Conservation (phyloP, 805 yeast species). For the Yarrowia sp. region DNA sequence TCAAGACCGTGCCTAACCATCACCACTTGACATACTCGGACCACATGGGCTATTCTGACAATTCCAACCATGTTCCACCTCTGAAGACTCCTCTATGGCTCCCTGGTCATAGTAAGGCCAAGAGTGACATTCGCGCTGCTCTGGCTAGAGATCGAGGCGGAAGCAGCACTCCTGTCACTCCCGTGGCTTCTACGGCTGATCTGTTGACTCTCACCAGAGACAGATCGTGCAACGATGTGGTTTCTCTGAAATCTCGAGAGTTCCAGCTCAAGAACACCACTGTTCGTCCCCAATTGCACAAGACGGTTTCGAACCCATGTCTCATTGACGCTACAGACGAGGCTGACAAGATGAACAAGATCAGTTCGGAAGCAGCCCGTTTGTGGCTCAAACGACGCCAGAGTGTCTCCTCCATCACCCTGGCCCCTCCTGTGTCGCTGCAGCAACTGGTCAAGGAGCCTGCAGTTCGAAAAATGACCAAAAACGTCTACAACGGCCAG, state of each 20-base stretch:
- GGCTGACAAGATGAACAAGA: conserved; percentile 17
- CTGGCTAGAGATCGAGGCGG: conserved; percentile 7
- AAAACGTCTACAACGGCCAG: conserved; percentile 26
- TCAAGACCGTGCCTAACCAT: background rate
- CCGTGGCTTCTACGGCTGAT: conserved; percentile 7
- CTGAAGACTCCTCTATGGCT: conserved; percentile 16
- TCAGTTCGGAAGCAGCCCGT: conserved; percentile 11
- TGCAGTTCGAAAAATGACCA: conserved; percentile 13
- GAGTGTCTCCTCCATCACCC: background rate
- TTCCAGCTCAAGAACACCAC: conserved; percentile 11
- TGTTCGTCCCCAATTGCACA: conserved; percentile 8
- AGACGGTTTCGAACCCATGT: conserved; percentile 20
- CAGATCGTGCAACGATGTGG: conserved; percentile 1
- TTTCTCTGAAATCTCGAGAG: conserved; percentile 13
- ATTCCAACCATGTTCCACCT: background rate
- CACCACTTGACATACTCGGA: conserved; percentile 17
- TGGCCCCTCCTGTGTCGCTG: conserved; percentile 2
- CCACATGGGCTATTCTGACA: background rate
- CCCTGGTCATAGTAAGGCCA: conserved; percentile 19
- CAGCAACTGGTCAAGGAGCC: conserved; percentile 32
- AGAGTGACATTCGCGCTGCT: conserved; percentile 22
- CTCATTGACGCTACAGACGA: conserved; percentile 9
- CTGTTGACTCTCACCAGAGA: conserved; percentile 5
- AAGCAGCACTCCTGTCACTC: background rate
- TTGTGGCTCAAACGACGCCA: conserved; percentile 18